A percentile compares a stretch with the other conserved stretches of the same genome.
Evolutionary conservation across 768 basidiomycete genomes (phyloP).

Genomic region (Hortiboletus flavorubellus): DNA sequence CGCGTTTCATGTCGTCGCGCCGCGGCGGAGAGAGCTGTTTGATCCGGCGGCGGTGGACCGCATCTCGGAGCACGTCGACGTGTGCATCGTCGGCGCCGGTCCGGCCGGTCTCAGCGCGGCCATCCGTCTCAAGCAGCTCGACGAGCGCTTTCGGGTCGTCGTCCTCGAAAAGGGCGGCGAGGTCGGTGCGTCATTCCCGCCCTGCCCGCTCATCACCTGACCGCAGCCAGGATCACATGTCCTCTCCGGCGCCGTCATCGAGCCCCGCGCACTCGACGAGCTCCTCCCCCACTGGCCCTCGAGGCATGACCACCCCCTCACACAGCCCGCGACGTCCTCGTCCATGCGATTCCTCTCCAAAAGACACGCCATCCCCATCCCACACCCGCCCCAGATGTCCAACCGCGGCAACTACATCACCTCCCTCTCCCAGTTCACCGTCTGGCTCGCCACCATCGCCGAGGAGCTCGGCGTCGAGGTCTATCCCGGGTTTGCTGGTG

Average conservation of each 20-base stretch:
- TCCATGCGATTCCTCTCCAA: conserved; percentile 84
- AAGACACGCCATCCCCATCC: conserved; percentile 70
- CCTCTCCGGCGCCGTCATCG: conserved; percentile 92
- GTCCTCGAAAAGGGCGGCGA: conserved; percentile 94
- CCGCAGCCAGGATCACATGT: conserved; percentile 78
- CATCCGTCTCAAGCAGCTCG: conserved; percentile 91
- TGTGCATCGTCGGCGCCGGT: conserved; percentile 95
- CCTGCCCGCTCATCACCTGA: not conserved
- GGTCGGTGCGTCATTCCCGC: conserved; percentile 58
- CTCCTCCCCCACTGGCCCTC: conserved; percentile 83
- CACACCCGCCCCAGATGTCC: conserved; percentile 95
- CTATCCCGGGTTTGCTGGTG: conserved; percentile 96
- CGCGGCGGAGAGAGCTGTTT: conserved; percentile 35
- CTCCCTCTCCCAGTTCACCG: conserved; percentile 83
- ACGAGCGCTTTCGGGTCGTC: conserved; percentile 82
- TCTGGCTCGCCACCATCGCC: conserved; percentile 86
- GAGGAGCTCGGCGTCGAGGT: conserved; percentile 90
- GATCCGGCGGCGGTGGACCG: conserved; percentile 70
- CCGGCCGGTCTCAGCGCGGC: conserved; percentile 96
- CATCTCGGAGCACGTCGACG: conserved; percentile 89
- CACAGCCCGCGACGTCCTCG: conserved; percentile 72
- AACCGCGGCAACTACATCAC: conserved; percentile 93
- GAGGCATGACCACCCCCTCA: conserved; percentile 69
- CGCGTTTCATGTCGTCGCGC: conserved; percentile 14
- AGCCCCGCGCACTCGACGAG: conserved; percentile 87